Evolutionary conservation across 139 green algal species (phyloP).

Genomic region (Chlorella sorokiniana): DNA sequence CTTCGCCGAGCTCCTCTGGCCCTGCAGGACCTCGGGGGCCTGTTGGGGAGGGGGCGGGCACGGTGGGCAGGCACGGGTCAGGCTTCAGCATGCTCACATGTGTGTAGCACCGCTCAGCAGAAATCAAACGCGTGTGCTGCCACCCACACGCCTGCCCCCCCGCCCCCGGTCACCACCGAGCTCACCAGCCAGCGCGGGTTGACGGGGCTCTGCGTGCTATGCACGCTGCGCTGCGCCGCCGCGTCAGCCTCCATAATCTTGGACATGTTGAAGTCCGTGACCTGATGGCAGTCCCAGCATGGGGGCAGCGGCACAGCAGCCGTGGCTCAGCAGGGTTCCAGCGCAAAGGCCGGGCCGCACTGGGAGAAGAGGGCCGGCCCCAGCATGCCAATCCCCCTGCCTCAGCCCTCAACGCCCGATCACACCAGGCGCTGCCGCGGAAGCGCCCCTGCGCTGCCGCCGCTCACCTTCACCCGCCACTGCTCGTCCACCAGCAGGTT

Average conservation of each 20-base stretch:
- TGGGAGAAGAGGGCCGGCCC: no score
- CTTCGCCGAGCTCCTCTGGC: not conserved
- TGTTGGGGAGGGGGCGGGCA: not conserved
- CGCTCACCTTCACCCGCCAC: slow-evolving; percentile 26
- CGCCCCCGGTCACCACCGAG: not conserved
- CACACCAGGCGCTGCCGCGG: no score
- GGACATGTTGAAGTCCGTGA: slow-evolving; percentile 7
- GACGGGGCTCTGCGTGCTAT: not conserved
- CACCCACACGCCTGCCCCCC: not conserved
- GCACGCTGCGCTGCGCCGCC: not conserved
- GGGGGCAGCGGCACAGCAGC: not conserved
- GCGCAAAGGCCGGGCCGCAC: not conserved
- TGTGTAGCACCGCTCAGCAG: not conserved
- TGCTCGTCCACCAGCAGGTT: slow-evolving; percentile 18
- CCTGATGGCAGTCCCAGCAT: not conserved
- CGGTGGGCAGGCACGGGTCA: not conserved
- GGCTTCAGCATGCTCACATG: not conserved
- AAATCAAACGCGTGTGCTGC: not conserved
- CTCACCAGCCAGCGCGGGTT: slow-evolving; percentile 27
- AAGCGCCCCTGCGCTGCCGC: no score
- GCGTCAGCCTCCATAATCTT: not conserved
- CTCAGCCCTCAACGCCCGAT: no score
- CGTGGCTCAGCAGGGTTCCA: not conserved
- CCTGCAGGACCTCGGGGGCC: slow-evolving; percentile 23
- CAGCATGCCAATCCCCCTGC: no score